Base-by-base conservation (phyloP, 2,329 filamentous ascomycete species). In the Alternaria metachromatica region DNA sequence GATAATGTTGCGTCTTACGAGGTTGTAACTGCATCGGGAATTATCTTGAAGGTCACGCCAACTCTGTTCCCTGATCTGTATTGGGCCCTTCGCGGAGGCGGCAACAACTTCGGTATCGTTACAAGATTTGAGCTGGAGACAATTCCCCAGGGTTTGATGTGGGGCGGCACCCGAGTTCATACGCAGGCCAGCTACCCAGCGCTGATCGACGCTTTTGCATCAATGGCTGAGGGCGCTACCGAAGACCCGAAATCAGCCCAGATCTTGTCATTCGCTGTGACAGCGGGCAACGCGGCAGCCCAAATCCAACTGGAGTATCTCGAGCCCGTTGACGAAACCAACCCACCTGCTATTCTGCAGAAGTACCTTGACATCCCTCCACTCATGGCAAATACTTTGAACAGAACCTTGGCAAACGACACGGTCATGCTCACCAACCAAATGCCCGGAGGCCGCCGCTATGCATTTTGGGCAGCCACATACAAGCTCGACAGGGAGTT, bases 51-150 rank as follows among this genome's bases (percentile, higher is more conserved):
- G 15, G 78, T 76, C 25, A 73, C 72, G 41, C 48, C 60, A 8
- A 49, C 55, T 4, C 69, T 76, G 37, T 80, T 83, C 49, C 60
- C 61, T 3, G 81, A 83, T 43, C 76, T 81, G 11, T 81, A 76
- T 68, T 72, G 67, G 60, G 77, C 76, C 1, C 68, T 80, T 21
- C 74, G 78, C 25, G 78, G 78, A 21, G 72, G 73, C 9, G 69
- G 68, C 20, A 78, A 75, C 3, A 75, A 72, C 21, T 74, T 69
- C 44, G 82, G 74, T 21, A 60, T 76, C 20, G 71, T 76, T n/a
- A 76, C 73, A 9, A 65, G 51, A 25, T 71, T 74, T 56, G 65
- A 67, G 48, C 50, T 64, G 20, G 58, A 70, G 55, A 64, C 67
- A 3, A 64, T 67, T 25, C 67, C 72, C 5, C 67, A 69, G 33